phyloP scores from a whole-genome alignment of 495 filamentous ascomycete genomes.

The Parachaetomium inaequale region DNA sequence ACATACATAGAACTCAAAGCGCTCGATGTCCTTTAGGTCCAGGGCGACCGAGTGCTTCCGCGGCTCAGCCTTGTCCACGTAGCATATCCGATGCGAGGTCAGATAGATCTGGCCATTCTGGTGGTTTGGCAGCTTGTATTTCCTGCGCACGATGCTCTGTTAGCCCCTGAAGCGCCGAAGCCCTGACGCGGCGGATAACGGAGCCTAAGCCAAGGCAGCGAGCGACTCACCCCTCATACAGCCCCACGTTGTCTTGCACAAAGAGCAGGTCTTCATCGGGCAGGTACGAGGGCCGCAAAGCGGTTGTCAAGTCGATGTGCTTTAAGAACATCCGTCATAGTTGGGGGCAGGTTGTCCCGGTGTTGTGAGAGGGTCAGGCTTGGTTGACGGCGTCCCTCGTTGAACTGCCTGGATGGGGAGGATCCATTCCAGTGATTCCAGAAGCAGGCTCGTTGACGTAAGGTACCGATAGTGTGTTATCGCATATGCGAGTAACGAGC shows the following conservation, averaged over 20 bases:
- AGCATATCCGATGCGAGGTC: conserved; percentile 91
- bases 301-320: conserved; percentile 89
- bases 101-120: conserved; percentile 96
- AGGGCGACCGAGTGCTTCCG: conserved; percentile 80
- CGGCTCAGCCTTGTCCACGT: conserved; percentile 86
- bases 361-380: not conserved
- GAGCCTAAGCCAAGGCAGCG: too few species aligned
- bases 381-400: too few species aligned
- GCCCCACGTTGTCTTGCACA: conserved; percentile 92
- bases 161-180: conserved; percentile 1
- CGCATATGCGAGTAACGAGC: not conserved
- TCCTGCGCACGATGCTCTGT: conserved; percentile 52
- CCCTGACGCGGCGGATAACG: too few species aligned
- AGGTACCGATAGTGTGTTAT: not conserved
- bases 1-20: conserved; percentile 81
- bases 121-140: conserved; percentile 89
- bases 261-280: conserved; percentile 89
- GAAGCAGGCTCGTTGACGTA: conserved; percentile 6
- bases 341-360: conserved; percentile 28
- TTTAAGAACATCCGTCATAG: conserved; percentile 91
- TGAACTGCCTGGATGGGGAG: too few species aligned
- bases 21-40: conserved; percentile 85
- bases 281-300: conserved; percentile 82
- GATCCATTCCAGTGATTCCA: too few species aligned
- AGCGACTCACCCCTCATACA: conserved; percentile 91